These are phyloP conservation scores for Tetrapisispora iriomotensis DNA, from an alignment of 805 yeast genomes.

Conservation along the genomic window DNA sequence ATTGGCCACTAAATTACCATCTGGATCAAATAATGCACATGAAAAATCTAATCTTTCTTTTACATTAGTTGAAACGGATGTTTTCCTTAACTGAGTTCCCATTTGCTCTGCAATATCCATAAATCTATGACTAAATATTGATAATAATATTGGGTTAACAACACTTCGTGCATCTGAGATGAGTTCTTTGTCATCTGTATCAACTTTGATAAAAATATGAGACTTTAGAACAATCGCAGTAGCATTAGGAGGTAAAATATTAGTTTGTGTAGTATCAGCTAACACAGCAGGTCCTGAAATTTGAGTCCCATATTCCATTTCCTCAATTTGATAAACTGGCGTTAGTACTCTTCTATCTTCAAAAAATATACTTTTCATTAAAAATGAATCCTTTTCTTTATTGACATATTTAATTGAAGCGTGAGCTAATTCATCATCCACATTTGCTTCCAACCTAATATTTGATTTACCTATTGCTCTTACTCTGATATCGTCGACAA, in stretches of 20 bases:
- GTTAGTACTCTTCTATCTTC: slow-evolving; percentile 41
- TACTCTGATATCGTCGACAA: slow-evolving; percentile 66
- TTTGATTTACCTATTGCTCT: slow-evolving; percentile 60
- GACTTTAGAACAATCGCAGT: slow-evolving; percentile 45
- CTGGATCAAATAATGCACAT: slow-evolving; percentile 69
- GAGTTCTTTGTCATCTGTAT: slow-evolving; percentile 2
- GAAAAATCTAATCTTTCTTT: slow-evolving; percentile 78
- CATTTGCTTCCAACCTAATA: slow-evolving; percentile 32
- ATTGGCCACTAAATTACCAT: slow-evolving; percentile 75
- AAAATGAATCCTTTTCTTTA: slow-evolving; percentile 21
- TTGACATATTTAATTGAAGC: slow-evolving; percentile 19
- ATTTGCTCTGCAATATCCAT: slow-evolving; percentile 89
- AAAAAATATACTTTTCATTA: slow-evolving; percentile 46
- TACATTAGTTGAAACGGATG: slow-evolving; percentile 73
- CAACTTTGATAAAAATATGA: slow-evolving; percentile 46
- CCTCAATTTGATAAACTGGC: slow-evolving; percentile 46
- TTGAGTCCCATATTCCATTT: slow-evolving; percentile 41
- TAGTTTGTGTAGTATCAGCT: slow-evolving; percentile 75
- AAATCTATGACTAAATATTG: slow-evolving; percentile 74
- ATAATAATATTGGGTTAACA: slow-evolving; percentile 61
- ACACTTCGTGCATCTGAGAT: background rate
- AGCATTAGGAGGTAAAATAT: slow-evolving; percentile 56
- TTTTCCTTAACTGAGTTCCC: slow-evolving; percentile 73
- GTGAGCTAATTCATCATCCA: slow-evolving; percentile 45
- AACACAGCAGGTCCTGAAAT: slow-evolving; percentile 66